Evolutionary conservation across 257 asterid genomes (phyloP).

Genomic region (Nicotiana noctiflora): DNA sequence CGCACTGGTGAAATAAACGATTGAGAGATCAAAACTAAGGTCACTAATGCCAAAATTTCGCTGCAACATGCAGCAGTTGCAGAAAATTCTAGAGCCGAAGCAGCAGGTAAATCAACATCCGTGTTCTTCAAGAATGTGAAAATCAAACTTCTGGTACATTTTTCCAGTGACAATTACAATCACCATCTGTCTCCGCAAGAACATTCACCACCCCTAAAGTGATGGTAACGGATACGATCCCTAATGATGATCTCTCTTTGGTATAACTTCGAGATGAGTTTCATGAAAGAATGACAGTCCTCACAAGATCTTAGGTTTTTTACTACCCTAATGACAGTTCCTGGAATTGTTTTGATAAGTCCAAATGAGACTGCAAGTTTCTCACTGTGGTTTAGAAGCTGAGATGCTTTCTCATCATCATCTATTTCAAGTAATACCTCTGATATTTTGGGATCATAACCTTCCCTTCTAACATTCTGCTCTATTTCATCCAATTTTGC

Average conservation of each 20-base stretch:
- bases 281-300: constrained; percentile 28
- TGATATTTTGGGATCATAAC: constrained; percentile 10
- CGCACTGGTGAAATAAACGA: neutral
- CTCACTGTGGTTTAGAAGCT: constrained; percentile 29
- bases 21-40: neutral
- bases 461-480: constrained; percentile 14
- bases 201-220: constrained; percentile 24
- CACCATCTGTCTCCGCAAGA: constrained; percentile 28
- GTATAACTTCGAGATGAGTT: constrained; percentile 17
- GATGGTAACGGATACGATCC: constrained; percentile 25
- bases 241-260: constrained; percentile 21
- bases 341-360: constrained; percentile 11
- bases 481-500: constrained; percentile 12
- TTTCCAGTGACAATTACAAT: neutral
- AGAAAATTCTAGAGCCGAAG: neutral
- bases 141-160: neutral
- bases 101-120: neutral
- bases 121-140: neutral
- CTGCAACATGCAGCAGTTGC: neutral
- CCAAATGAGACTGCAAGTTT: constrained; percentile 27
- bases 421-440: constrained; percentile 16
- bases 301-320: constrained; percentile 26
- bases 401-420: constrained; percentile 22
- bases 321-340: constrained; percentile 18
- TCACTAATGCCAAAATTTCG: neutral